Evolutionary conservation across 371 early-diverging fungal genomes (phyloP), one percentile per base, ranked within the genome.

Genomic region (Mucor irregularis): DNA sequence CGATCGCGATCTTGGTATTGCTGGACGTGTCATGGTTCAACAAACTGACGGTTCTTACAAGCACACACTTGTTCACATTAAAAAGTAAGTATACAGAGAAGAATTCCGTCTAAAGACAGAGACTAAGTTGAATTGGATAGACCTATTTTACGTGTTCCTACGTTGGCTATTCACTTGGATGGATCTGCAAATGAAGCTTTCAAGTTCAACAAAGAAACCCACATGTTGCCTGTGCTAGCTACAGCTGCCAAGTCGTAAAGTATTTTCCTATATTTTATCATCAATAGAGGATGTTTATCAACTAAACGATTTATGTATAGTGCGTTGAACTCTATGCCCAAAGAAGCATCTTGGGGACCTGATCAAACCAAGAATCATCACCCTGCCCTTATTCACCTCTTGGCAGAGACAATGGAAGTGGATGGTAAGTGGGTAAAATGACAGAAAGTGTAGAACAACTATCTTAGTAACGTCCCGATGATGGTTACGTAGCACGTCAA

Each of bases 131-230:
- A 19, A 60, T 9, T 1, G 14, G n/a, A 31, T 49, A 76, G 86
- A 53, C 93, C 98, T 7, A 91, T 97, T 49, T 75, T 98, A 58
- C 84, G 94, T 52, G 89, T 99, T 56, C 98, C 99, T 31, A 96
- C 92, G 11, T 78, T 99, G 31, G 98, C 98, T 30, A 96, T 97
- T 68, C 98, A 99, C 68, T 78, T 99, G 62, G 96, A 98, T 61
- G 86, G 95, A 50, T 65, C 76, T 29, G 87, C 90, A 81, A 81
- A 79, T 70, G 74, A 82, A 7, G 90, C 90, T 7, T 94, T 96
- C 78, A 90, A 85, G 56, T 96, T 91, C 76, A 97, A 97, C 82
- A 92, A 88, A 34, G 97, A 98, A 69, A 82, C 74, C 5, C 96
- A 96, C 38, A 68, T 98, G 56, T 72, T 86, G 16, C 97, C 96